phyloP scores from a whole-genome alignment of 208 protist genomes.

The Leishmania tarentolae region DNA sequence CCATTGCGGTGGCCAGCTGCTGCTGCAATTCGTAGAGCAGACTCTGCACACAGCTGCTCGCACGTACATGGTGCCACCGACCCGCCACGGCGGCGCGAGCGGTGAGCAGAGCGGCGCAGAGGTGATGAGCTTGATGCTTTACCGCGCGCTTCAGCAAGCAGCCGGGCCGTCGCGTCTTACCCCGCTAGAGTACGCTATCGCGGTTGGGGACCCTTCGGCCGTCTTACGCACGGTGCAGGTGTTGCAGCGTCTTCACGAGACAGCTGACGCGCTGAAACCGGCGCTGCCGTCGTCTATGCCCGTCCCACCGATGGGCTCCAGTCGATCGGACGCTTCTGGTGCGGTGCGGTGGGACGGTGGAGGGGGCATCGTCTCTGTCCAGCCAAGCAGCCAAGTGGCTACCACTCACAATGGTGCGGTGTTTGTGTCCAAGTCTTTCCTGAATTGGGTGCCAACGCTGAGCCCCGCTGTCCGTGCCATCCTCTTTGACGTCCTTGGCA shows the following conservation, averaged over 20 bases:
- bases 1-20: slow-evolving; percentile 43
- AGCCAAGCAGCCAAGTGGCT: not conserved
- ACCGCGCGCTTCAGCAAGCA: slow-evolving; percentile 41
- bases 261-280: slow-evolving; percentile 9
- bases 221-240: slow-evolving; percentile 64
- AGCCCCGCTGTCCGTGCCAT: slow-evolving; percentile 71
- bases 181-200: slow-evolving; percentile 72
- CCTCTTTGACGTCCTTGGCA: slow-evolving; percentile 74
- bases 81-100: not conserved
- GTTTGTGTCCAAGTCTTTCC: slow-evolving; percentile 42
- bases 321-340: not conserved
- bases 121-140: slow-evolving; percentile 39
- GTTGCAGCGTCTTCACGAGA: slow-evolving; percentile 50
- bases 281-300: not conserved
- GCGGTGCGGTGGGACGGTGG: not conserved
- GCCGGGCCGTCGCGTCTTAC: slow-evolving; percentile 56
- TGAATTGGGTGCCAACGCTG: slow-evolving; percentile 53
- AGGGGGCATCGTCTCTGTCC: not conserved
- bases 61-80: slow-evolving; percentile 4
- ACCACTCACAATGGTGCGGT: slow-evolving; percentile 6
- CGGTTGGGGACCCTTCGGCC: slow-evolving; percentile 52
- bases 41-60: slow-evolving; percentile 23
- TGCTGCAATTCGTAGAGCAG: slow-evolving; percentile 51
- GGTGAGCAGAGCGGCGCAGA: slow-evolving; percentile 18
- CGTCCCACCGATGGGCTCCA: not conserved